Evolutionary conservation across 2,329 filamentous ascomycete genomes (phyloP), one percentile per base, ranked within the genome.

Genomic region (Proliferodiscus dingleyae): DNA sequence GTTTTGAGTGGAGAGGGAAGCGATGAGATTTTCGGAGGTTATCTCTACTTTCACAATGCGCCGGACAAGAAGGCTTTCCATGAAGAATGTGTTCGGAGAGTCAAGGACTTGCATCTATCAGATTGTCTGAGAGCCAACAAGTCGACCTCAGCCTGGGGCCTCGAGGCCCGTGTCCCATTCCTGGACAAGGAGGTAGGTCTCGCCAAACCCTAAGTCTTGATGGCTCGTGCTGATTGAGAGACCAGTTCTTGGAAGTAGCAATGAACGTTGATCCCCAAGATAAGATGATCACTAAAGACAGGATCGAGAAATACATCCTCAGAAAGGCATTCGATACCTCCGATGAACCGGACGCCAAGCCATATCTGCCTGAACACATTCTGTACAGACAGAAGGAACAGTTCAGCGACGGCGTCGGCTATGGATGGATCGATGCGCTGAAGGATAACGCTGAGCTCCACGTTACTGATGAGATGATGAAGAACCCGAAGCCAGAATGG

Each of bases 331-430:
- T 98, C 65, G 93, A 98, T 70, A 95, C 89, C 23, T 80, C 78
- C 38, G 89, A 91, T 63, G 87, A 95, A 69, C 89, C 90, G 13
- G 82, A 77, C 38, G 79, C 77, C 39, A 71, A 86, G 57, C 83
- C 93, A 8, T 98, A 97, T 72, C 81, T 98, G n/a, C 93, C 94
- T 6, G 84, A 95, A 15, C 82, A 90, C 66, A 98, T 98, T 59
- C 82, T 98, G 46, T 98, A 89, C 87, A 80, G 94, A 65, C 94
- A 98, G 71, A 98, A 98, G 81, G 93, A 98, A 74, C 93, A 98
- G 72, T 98, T 98, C 75, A 94, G 86, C 48, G 94, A 98, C 62
- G 94, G 93, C 66, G 93, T 98, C 47, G 93, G 93, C 47, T 98
- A 98, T 72, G 90, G 93, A 53, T 98, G 93, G 93, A 98, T 98